phyloP scores from a whole-genome alignment of 805 yeast species.

The Komagataella ulmi region DNA sequence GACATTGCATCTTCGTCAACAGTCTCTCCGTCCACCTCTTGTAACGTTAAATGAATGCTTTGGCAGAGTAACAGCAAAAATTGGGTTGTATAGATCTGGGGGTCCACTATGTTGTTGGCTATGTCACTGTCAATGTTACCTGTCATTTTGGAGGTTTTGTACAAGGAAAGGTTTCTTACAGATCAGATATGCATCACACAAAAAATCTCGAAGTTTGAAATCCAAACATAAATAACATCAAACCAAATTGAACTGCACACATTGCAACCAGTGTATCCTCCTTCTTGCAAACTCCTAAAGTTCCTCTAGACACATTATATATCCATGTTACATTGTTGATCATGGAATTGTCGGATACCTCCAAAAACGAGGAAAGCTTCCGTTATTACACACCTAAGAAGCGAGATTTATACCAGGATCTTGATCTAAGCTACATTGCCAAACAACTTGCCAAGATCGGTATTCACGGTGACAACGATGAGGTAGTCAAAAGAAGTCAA shows the following conservation, averaged over 20 bases:
- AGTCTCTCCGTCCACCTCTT: conserved; percentile 12
- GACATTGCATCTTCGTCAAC: conserved; percentile 5
- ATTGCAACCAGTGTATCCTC: neutral
- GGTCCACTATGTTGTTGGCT: neutral
- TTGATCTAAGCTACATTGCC: neutral
- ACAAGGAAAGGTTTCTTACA: neutral
- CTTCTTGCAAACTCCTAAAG: neutral
- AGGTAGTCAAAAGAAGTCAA: neutral
- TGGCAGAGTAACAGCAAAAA: conserved; percentile 12
- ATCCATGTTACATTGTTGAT: neutral
- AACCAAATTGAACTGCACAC: neutral
- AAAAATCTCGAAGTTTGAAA: neutral
- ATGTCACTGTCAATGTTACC: neutral
- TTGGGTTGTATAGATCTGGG: conserved; percentile 12
- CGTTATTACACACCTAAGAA: neutral
- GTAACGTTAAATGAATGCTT: conserved; percentile 6
- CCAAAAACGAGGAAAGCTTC: neutral
- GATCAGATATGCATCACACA: neutral
- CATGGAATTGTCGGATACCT: neutral
- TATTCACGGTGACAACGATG: neutral
- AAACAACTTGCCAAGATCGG: neutral
- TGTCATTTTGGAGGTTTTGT: neutral
- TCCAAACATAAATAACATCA: neutral
- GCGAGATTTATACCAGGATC: neutral
- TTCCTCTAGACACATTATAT: too few relatives aligned